Evolutionary conservation across 305 asterid genomes (phyloP).

Genomic region (Plantago coronopus): DNA sequence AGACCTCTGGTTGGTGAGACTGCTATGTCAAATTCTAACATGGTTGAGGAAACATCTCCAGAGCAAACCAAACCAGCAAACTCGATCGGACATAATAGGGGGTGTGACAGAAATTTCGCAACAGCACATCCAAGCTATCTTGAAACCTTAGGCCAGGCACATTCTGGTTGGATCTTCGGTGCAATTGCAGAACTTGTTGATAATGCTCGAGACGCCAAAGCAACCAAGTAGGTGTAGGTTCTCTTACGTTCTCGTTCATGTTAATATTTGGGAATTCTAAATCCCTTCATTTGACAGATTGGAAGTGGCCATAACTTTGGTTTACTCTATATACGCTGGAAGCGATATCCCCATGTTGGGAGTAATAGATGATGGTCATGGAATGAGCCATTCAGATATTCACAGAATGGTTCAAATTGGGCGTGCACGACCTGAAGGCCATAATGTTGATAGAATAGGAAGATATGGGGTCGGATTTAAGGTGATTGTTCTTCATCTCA

Average conservation of each 20-base stretch:
- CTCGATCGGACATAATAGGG: neutral
- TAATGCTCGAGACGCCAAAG: conserved; percentile 4
- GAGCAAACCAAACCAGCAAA: neutral
- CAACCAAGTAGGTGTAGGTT: neutral
- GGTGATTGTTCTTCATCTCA: neutral
- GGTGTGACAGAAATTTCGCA: neutral
- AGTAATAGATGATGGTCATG: conserved; percentile 3
- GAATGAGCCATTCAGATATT: conserved; percentile 3
- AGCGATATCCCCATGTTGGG: conserved; percentile 4
- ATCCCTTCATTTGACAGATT: neutral
- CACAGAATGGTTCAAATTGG: conserved; percentile 1
- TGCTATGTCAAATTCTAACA: conserved; percentile 1
- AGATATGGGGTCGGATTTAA: conserved; percentile 4
- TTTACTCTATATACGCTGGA: neutral
- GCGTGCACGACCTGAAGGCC: neutral
- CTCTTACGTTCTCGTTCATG: neutral
- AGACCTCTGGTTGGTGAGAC: neutral
- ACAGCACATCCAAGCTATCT: conserved; percentile 4
- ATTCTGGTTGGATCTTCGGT: conserved; percentile 4
- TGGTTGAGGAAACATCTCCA: neutral
- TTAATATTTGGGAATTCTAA: neutral
- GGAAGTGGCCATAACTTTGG: conserved; percentile 1
- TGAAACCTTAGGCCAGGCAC: conserved; percentile 1
- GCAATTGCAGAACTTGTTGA: conserved; percentile 6
- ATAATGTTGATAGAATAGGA: neutral